Percentiles rank a stretch among this genome's conserved stretches.
phyloP scores from a whole-genome alignment of 1,139 yeast species.

The Scheffersomyces segobiensis region DNA sequence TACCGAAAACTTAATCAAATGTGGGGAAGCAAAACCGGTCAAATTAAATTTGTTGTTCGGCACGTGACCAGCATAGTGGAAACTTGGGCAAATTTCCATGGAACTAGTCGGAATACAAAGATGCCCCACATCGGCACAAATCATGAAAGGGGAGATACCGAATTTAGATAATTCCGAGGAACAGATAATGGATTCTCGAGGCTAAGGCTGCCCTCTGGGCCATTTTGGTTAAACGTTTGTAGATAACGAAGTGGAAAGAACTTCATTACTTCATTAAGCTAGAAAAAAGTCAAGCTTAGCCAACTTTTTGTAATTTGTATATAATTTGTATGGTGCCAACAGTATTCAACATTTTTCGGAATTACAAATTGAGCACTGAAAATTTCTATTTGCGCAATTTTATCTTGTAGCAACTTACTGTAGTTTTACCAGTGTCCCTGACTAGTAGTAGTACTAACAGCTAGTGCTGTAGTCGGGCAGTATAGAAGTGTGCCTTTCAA shows the following conservation, averaged over 20 bases:
- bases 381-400: neutral
- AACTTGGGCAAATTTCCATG: neutral
- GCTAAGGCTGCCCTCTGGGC: neutral
- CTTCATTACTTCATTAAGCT: no score
- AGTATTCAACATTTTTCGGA: neutral
- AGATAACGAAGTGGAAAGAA: neutral
- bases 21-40: constrained; percentile 1
- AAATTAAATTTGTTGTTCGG: no score
- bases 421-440: no score
- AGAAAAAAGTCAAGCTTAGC: no score
- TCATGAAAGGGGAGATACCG: neutral
- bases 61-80: neutral
- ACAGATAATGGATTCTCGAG: neutral
- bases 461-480: no score
- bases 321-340: neutral
- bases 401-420: neutral
- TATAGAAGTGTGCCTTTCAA: neutral
- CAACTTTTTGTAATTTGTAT: no score
- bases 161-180: neutral
- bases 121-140: neutral
- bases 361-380: no score
- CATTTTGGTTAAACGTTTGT: neutral
- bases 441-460: no score
- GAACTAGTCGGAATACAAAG: neutral
- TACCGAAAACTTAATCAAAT: neutral